Percentiles rank a stretch among this genome's conserved stretches.
phyloP scores from a whole-genome alignment of 192 early-diverging fungal species.

The Radiomyces spectabilis region DNA sequence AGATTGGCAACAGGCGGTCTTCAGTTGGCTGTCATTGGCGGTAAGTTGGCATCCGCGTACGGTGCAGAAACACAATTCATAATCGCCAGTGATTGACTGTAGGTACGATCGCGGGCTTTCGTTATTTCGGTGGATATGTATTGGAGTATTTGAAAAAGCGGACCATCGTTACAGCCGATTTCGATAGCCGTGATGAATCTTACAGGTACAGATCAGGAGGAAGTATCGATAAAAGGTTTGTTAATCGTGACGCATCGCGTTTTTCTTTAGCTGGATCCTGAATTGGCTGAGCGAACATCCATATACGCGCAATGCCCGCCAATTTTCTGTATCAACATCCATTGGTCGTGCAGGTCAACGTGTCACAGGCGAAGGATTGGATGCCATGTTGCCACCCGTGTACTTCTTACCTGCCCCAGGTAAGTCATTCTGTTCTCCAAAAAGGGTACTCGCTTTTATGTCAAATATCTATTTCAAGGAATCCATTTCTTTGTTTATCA shows the following conservation, averaged over 20 bases:
- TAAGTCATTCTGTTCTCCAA: background rate
- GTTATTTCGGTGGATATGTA: constrained; percentile 30
- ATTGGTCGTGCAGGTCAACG: constrained; percentile 35
- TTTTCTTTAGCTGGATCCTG: constrained; percentile 14
- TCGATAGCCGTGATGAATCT: constrained; percentile 47
- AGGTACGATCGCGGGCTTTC: constrained; percentile 20
- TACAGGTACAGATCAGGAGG: constrained; percentile 34
- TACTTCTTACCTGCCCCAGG: constrained; percentile 57
- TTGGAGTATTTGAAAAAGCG: constrained; percentile 40
- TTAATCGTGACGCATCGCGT: background rate
- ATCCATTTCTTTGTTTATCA: constrained; percentile 50
- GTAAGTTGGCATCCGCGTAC: background rate
- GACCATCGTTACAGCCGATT: constrained; percentile 39
- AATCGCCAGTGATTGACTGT: background rate
- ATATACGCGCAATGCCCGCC: constrained; percentile 31
- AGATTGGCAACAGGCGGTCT: constrained; percentile 43
- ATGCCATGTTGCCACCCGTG: constrained; percentile 27
- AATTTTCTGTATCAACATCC: constrained; percentile 44
- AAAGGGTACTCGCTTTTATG: background rate
- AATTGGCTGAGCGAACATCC: constrained; percentile 50
- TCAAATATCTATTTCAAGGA: constrained; percentile 16
- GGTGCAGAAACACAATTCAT: too few species aligned
- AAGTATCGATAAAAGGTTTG: background rate
- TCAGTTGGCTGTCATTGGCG: constrained; percentile 37
- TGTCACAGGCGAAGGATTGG: constrained; percentile 34